phyloP scores from a whole-genome alignment of 352 stramenopile genomes.

The Pilasporangium apinafurcum region DNA sequence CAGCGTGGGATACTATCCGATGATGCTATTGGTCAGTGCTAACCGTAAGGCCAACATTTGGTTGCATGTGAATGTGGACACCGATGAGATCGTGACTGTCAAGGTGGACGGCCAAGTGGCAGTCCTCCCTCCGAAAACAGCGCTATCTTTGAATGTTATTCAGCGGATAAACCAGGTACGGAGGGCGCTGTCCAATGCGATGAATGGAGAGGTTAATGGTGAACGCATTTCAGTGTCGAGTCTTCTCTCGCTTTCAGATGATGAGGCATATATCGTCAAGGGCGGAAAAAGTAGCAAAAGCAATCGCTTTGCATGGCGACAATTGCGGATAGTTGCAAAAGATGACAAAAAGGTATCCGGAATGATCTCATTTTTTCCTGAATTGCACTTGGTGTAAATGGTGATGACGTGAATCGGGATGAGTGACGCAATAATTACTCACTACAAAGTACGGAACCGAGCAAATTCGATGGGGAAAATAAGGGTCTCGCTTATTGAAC shows the following conservation, averaged over 20 bases:
- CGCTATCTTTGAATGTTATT: constrained; percentile 29
- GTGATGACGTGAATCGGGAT: too few relatives aligned
- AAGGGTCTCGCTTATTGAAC: too few relatives aligned
- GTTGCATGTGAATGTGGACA: constrained; percentile 39
- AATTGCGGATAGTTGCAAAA: constrained; percentile 42
- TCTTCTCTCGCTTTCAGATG: constrained; percentile 34
- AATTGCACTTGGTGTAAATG: constrained; percentile 18
- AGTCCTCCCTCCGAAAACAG: constrained; percentile 36
- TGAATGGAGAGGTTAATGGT: constrained; percentile 24
- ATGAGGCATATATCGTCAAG: constrained; percentile 34
- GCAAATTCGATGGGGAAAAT: too few relatives aligned
- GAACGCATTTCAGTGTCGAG: constrained; percentile 22
- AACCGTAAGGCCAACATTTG: constrained; percentile 50
- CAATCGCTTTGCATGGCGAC: constrained; percentile 41
- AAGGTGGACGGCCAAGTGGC: constrained; percentile 56
- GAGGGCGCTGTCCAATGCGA: constrained; percentile 40
- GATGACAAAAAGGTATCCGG: too few relatives aligned
- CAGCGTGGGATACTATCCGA: constrained; percentile 49
- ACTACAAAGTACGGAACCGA: too few relatives aligned
- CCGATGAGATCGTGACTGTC: constrained; percentile 49
- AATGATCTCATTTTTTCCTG: too few relatives aligned
- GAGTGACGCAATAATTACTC: too few relatives aligned
- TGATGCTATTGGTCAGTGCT: constrained; percentile 42
- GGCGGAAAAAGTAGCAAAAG: constrained; percentile 27
- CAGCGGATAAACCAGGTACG: constrained; percentile 42